Base-by-base conservation (phyloP, 352 stramenopile species). In the Pythium sp. region DNA sequence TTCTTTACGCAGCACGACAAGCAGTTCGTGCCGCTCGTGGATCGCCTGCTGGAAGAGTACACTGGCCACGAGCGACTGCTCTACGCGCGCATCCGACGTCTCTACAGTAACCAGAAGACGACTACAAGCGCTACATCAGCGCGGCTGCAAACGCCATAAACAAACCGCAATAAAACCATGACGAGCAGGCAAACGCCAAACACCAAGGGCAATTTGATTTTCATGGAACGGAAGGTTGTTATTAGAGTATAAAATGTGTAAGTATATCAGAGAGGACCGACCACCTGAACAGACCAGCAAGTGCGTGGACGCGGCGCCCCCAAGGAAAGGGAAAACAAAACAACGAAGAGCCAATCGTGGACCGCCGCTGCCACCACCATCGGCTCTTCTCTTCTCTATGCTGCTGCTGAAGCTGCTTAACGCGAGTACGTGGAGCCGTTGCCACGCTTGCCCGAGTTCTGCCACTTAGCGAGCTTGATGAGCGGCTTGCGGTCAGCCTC, bases 381-480 rank as follows among this genome's bases (percentile, higher is more conserved):
- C 43, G 43, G n/a, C 54, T 70, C 32, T 46, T 53, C 38, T 4
- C 36, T 32, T 72, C 61, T 72, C 67, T 72, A 72, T 68, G 55
- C 68, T 59, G 56, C 69, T 26, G 55, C 65, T 64, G 58, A 34
- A 62, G 70, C 71, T 49, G 64, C 71, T 80, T 94, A 97, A 90
- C 89, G 87, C 66, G 82, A 94, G 57, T 81, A 63, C 67, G 82
- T 91, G 54, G 67, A 86, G 76, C 89, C 89, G 63, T 85, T 82
- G 73, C 84, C 82, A 75, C 86, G 86, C 81, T 97, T 97, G 84
- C 89, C 89, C 68, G 87, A 87, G 77, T 94, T 94, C 72, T 93
- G 86, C 87, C 88, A 95, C 77, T 94, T 94, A 73, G 87, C 86
- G 30, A 97, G 77, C 78, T 97, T 97, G 56, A 89, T 81, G 55